These are phyloP conservation scores for Diophrys appendiculata DNA, from an alignment of 73 alveolate species.

Conservation along the genomic window DNA sequence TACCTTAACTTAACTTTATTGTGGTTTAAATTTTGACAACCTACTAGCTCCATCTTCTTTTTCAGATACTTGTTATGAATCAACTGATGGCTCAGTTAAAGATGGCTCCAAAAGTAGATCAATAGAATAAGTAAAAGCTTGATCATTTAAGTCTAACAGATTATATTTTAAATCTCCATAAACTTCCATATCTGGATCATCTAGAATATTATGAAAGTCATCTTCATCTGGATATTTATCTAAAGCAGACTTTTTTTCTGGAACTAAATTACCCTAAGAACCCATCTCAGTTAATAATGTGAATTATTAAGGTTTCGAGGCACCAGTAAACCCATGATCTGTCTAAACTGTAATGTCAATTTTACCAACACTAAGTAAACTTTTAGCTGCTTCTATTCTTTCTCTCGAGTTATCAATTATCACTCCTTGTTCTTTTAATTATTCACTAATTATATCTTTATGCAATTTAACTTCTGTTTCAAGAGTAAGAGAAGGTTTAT, in stretches of 20 bases:
- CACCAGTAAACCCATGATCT: too few species aligned
- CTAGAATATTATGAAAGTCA: not conserved
- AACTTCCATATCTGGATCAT: not conserved
- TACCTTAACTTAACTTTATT: too few species aligned
- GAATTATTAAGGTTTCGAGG: too few species aligned
- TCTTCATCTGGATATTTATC: not conserved
- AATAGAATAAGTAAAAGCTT: not conserved
- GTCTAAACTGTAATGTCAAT: too few species aligned
- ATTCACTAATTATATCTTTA: not conserved
- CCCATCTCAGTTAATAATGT: too few species aligned
- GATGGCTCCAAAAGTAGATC: not conserved
- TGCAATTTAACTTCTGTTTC: not conserved
- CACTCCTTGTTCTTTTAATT: not conserved
- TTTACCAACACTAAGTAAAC: too few species aligned
- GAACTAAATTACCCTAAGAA: constrained; percentile 17
- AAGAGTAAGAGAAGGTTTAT: not conserved
- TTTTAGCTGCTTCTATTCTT: too few species aligned
- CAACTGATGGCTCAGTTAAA: not conserved
- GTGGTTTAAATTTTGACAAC: too few species aligned
- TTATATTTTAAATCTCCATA: constrained; percentile 21
- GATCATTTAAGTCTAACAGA: not conserved
- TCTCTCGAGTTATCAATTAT: not conserved
- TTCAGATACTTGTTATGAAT: too few species aligned
- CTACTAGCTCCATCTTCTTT: too few species aligned
- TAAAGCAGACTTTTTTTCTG: not conserved